phyloP scores from a whole-genome alignment of 2,329 filamentous ascomycete species.

The Stachybotrys echinatus region DNA sequence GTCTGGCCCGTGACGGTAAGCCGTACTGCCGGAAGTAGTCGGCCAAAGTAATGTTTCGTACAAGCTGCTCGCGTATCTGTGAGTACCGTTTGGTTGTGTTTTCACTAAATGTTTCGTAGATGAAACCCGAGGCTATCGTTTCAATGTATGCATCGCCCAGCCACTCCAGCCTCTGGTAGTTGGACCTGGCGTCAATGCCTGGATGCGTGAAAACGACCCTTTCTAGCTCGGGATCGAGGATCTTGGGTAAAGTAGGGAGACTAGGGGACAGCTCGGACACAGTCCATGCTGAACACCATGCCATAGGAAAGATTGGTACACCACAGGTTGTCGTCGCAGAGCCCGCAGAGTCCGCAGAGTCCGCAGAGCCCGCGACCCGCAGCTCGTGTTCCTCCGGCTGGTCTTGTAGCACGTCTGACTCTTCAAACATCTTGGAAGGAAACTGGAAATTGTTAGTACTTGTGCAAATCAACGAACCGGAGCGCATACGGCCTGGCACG shows the following conservation, averaged over 20 bases:
- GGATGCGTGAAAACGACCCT: constrained; percentile 63
- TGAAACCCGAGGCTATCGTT: constrained; percentile 67
- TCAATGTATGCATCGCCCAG: constrained; percentile 85
- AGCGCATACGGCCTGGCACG: neutral
- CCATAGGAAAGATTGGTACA: neutral
- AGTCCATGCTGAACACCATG: constrained; percentile 36
- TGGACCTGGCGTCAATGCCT: constrained; percentile 30
- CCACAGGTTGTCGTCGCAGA: neutral
- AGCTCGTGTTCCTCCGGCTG: too few relatives aligned
- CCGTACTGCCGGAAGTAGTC: constrained; percentile 66
- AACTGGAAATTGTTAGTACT: neutral
- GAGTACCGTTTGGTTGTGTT: constrained; percentile 64
- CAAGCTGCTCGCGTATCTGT: constrained; percentile 70
- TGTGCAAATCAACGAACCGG: neutral
- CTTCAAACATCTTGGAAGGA: neutral
- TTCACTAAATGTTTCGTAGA: constrained; percentile 65
- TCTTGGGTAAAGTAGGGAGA: constrained; percentile 55
- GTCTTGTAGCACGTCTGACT: too few relatives aligned
- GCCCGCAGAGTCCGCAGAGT: neutral
- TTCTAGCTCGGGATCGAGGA: constrained; percentile 55
- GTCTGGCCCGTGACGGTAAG: constrained; percentile 58
- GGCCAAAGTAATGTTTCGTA: constrained; percentile 75
- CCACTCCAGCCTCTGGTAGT: constrained; percentile 83
- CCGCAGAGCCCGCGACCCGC: too few relatives aligned
- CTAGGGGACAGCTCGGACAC: constrained; percentile 39